Evolutionary conservation across 2,329 filamentous ascomycete genomes (phyloP).

Genomic region (Colletotrichum kahawae): DNA sequence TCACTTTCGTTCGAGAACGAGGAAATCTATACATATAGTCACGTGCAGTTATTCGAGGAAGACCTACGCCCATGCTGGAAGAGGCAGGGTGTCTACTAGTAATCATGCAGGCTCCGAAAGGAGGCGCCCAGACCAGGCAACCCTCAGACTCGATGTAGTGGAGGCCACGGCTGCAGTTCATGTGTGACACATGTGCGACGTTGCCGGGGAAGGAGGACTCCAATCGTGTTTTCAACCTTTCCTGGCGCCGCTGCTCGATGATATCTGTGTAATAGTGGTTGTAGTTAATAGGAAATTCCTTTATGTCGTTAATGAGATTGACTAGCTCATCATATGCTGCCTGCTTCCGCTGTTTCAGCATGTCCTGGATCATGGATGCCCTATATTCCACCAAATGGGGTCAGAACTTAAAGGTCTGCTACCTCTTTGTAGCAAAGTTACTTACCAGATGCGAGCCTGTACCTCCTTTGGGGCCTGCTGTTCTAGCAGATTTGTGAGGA

Average conservation of each 20-base stretch:
- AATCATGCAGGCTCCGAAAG: too few species aligned
- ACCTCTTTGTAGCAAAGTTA: too few species aligned
- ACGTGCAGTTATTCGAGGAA: too few species aligned
- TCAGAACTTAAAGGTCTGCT: too few species aligned
- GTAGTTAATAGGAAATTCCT: slow-evolving; percentile 57
- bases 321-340: slow-evolving; percentile 43
- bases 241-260: slow-evolving; percentile 32
- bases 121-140: too few species aligned
- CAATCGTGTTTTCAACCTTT: neutral
- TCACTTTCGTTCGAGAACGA: too few species aligned
- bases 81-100: too few species aligned
- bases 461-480: slow-evolving; percentile 42
- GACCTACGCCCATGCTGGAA: too few species aligned
- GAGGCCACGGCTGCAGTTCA: neutral
- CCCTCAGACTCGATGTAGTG: neutral
- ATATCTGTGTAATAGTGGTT: slow-evolving; percentile 50
- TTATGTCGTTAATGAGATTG: slow-evolving; percentile 51
- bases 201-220: neutral
- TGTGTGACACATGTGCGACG: neutral
- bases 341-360: slow-evolving; percentile 39
- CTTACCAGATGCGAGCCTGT: neutral
- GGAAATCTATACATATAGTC: too few species aligned
- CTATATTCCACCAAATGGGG: neutral
- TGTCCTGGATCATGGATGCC: neutral
- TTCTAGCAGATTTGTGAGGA: slow-evolving; percentile 44